Evolutionary conservation across 2,329 filamentous ascomycete genomes (phyloP).

Genomic region (Arachnomyces sp.): DNA sequence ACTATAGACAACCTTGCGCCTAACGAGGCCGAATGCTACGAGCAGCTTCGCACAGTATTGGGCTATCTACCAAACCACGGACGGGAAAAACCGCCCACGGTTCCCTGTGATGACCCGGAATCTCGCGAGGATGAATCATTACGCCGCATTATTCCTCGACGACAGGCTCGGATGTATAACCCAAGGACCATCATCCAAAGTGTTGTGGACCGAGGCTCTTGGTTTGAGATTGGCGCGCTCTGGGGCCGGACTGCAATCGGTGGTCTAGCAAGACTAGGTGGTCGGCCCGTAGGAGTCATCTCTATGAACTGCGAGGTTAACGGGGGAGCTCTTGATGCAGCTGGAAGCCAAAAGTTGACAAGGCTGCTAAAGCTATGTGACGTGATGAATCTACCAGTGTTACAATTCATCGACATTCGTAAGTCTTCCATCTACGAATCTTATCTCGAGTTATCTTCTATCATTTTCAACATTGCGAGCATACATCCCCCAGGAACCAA

Average conservation of each 20-base stretch:
- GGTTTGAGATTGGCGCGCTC: constrained; percentile 56
- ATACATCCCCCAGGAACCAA: too few species aligned
- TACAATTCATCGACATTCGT: constrained; percentile 57
- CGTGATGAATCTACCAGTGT: constrained; percentile 55
- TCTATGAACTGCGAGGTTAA: constrained; percentile 55
- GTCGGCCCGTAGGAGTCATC: constrained; percentile 51
- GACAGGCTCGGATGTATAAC: constrained; percentile 53
- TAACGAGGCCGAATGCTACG: constrained; percentile 54
- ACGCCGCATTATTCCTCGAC: constrained; percentile 49
- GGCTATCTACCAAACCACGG: constrained; percentile 52
- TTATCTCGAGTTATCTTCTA: not conserved
- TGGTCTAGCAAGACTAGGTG: constrained; percentile 51
- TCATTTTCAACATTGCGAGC: too few species aligned
- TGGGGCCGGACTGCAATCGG: constrained; percentile 57
- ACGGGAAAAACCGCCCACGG: constrained; percentile 42
- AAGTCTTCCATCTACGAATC: constrained; percentile 16
- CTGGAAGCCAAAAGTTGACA: constrained; percentile 53
- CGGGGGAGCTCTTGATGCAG: constrained; percentile 52
- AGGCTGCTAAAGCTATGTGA: constrained; percentile 56
- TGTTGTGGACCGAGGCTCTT: constrained; percentile 48
- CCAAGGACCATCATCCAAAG: constrained; percentile 48
- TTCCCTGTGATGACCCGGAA: constrained; percentile 41
- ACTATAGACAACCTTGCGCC: constrained; percentile 57
- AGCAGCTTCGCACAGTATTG: constrained; percentile 51
- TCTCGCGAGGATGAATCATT: constrained; percentile 43